Percentiles rank a stretch among this genome's conserved stretches.
Conservation (phyloP, 257 asterid species). For the Avicennia marina region DNA sequence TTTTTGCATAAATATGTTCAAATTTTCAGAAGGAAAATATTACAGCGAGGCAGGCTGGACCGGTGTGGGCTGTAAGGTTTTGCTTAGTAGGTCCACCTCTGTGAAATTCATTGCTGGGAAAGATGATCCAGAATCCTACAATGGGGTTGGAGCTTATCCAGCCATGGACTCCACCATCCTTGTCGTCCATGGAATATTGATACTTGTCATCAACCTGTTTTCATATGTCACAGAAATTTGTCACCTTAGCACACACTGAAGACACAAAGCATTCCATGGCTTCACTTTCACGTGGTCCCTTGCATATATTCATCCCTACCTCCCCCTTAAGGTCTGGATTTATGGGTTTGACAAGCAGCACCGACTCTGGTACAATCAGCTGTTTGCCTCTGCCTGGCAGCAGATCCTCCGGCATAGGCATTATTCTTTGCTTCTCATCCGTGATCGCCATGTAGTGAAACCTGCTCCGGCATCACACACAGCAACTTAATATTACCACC, state of each 20-base stretch:
- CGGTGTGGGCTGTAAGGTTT: constrained; percentile 49
- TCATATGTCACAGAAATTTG: background rate
- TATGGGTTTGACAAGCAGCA: constrained; percentile 46
- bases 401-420: constrained; percentile 66
- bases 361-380: constrained; percentile 55
- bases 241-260: too few relatives aligned
- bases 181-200: constrained; percentile 63
- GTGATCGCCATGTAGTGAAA: constrained; percentile 62
- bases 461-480: too few relatives aligned
- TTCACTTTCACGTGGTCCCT: too few relatives aligned
- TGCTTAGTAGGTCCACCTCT: constrained; percentile 64
- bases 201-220: constrained; percentile 55
- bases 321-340: constrained; percentile 63
- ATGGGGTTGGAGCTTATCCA: constrained; percentile 55
- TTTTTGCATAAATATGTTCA: too few relatives aligned
- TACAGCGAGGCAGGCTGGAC: constrained; percentile 59
- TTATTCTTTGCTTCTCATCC: constrained; percentile 51
- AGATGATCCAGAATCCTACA: constrained; percentile 54
- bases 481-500: too few relatives aligned
- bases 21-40: constrained; percentile 9
- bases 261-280: too few relatives aligned
- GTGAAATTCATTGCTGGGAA: constrained; percentile 54
- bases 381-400: constrained; percentile 41
- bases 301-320: constrained; percentile 19
- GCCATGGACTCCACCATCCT: constrained; percentile 55